Evolutionary conservation across 192 early-diverging fungal genomes (phyloP).

Genomic region (Jimgerdemannia flammicorona): DNA sequence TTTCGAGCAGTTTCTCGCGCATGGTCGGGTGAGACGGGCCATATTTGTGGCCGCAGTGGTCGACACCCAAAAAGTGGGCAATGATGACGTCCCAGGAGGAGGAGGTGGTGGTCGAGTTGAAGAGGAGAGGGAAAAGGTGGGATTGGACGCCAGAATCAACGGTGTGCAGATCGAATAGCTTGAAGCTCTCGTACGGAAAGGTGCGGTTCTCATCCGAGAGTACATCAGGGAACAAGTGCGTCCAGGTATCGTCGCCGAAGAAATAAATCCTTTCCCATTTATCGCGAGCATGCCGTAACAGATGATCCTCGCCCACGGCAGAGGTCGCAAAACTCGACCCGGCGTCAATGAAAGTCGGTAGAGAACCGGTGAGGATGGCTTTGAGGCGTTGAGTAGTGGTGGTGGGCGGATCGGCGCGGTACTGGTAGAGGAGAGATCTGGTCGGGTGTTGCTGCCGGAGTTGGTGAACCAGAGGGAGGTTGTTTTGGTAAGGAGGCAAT

Average conservation of each 20-base stretch:
- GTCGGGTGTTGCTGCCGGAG: conserved; percentile 45
- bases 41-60: conserved; percentile 93
- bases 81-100: conserved; percentile 76
- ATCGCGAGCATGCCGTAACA: conserved; percentile 41
- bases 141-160: conserved; percentile 84
- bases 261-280: conserved; percentile 56
- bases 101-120: conserved; percentile 17
- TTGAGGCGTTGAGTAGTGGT: conserved; percentile 82
- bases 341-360: conserved; percentile 83
- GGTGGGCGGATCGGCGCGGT: conserved; percentile 77
- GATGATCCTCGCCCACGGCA: conserved; percentile 70
- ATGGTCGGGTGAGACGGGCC: conserved; percentile 86
- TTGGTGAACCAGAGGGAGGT: conserved; percentile 44
- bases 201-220: conserved; percentile 45
- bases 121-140: conserved; percentile 45
- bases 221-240: conserved; percentile 69
- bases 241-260: conserved; percentile 97
- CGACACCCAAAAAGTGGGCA: conserved; percentile 93
- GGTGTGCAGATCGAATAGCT: conserved; percentile 90
- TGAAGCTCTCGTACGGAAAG: conserved; percentile 60
- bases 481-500: conserved; percentile 40
- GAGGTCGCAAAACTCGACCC: conserved; percentile 77
- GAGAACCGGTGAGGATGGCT: conserved; percentile 73
- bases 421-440: conserved; percentile 62
- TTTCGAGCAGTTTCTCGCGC: conserved; percentile 79